Conservation (phyloP, 2,329 filamentous ascomycete species). For the Torrubiella hemipterigena region DNA sequence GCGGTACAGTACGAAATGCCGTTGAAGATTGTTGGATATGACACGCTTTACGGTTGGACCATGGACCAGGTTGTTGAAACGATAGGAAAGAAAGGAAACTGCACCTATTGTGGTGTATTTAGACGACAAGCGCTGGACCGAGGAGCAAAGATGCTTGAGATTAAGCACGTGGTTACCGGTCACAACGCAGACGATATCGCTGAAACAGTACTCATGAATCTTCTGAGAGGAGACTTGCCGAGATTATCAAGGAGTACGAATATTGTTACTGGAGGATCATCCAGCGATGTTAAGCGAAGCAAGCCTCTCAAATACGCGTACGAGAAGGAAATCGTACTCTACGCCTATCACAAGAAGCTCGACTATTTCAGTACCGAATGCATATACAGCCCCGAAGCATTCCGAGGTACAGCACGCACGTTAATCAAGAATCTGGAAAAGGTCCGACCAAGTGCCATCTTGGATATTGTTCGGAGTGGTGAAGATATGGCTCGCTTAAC, state of each 20-base stretch:
- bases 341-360: constrained; percentile 90
- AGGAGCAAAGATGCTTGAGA: constrained; percentile 74
- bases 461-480: constrained; percentile 89
- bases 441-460: constrained; percentile 82
- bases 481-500: constrained; percentile 87
- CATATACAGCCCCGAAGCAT: constrained; percentile 95
- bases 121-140: constrained; percentile 86
- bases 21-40: constrained; percentile 84
- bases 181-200: constrained; percentile 97
- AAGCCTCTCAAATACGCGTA: constrained; percentile 98
- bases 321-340: constrained; percentile 97
- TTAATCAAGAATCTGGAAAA: constrained; percentile 93
- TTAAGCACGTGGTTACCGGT: constrained; percentile 89
- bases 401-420: constrained; percentile 79
- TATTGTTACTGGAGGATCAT: constrained; percentile 68
- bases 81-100: constrained; percentile 96
- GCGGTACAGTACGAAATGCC: constrained; percentile 84
- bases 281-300: constrained; percentile 84
- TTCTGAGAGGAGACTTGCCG: constrained; percentile 80
- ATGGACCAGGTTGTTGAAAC: constrained; percentile 98
- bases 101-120: constrained; percentile 97
- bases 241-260: constrained; percentile 79
- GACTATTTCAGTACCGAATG: constrained; percentile 99
- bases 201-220: constrained; percentile 95
- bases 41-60: constrained; percentile 92